Base-by-base conservation (phyloP, 805 yeast genomes). In the Jamesozyma lodderae region DNA sequence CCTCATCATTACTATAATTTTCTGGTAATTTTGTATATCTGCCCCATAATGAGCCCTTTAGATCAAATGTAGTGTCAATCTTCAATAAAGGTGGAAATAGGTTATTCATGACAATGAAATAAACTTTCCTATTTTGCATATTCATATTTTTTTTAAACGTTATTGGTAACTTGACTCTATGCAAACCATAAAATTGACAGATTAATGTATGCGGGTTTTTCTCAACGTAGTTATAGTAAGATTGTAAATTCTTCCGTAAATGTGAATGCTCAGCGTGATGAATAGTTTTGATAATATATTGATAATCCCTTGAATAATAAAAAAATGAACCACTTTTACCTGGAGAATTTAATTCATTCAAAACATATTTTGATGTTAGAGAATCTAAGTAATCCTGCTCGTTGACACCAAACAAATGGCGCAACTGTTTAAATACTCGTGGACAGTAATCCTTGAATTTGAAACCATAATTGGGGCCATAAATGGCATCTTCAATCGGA, bases 381-480 rank as follows among this genome's bases (percentile, higher is more conserved):
- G 96, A 85, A 51, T 88, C 78, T 41, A 92, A 68, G 58, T 92
- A 92, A 59, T 92, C 97, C 1, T 95, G 96, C 2, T 95, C 95
- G 53, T 90, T 96, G 21, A 92, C 69, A 14, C 87, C 86, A 64
- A 92, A 92, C 32, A 76, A 55, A 6, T 72, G 64, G 37, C 98
- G 68, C 38, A 92, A 64, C 46, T 84, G 92, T 30, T 96, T 68
- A 58, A 92, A 92, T 2, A 92, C 96, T 58, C 79, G 83, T 1
- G 98, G 98, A n/a, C 86, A 73, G 62, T 92, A 92, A 60, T 92
- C 98, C 62, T 92, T 92, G 62, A 92, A 92, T 60, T 90, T 90
- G 69, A 92, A 92, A 48, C 86, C 95, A 62, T 88, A 88, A 49
- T 80, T 83, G 9, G 18, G 16, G 15, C 31, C 31, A 25, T 21